Evolutionary conservation across 345 rosid genomes (phyloP).

Genomic region (Adansonia digitata): DNA sequence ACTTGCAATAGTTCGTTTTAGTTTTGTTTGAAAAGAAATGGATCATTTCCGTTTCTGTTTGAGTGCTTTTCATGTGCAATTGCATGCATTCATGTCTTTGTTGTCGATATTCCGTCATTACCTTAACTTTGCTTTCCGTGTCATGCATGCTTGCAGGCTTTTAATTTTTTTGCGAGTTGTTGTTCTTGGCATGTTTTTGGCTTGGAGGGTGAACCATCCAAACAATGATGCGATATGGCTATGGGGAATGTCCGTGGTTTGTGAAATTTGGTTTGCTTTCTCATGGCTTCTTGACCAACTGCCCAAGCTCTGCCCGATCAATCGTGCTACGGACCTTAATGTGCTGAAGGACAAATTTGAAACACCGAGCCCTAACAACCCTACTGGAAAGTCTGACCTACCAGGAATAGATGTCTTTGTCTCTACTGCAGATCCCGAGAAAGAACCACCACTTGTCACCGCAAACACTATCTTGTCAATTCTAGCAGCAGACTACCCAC

Average conservation of each 20-base stretch:
- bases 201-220: conserved; percentile 62
- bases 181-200: conserved; percentile 71
- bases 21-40: background rate
- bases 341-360: conserved; percentile 92
- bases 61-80: background rate
- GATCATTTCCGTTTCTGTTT: background rate
- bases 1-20: background rate
- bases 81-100: background rate
- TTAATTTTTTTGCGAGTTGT: conserved; percentile 64
- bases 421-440: conserved; percentile 98
- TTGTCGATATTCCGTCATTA: background rate
- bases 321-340: conserved; percentile 85
- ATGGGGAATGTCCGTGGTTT: conserved; percentile 98
- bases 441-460: conserved; percentile 97
- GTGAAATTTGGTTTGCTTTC: conserved; percentile 94
- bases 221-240: conserved; percentile 83
- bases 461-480: conserved; percentile 95
- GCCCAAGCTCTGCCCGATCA: conserved; percentile 83
- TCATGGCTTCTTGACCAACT: conserved; percentile 99
- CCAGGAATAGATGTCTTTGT: conserved; percentile 89
- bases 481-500: conserved; percentile 85
- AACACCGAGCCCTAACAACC: conserved; percentile 58
- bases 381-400: conserved; percentile 90
- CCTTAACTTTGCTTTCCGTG: conserved; percentile 12
- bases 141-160: conserved; percentile 47